Evolutionary conservation across 2,329 filamentous ascomycete genomes (phyloP).

Genomic region (Trichophyton schoenleinii): DNA sequence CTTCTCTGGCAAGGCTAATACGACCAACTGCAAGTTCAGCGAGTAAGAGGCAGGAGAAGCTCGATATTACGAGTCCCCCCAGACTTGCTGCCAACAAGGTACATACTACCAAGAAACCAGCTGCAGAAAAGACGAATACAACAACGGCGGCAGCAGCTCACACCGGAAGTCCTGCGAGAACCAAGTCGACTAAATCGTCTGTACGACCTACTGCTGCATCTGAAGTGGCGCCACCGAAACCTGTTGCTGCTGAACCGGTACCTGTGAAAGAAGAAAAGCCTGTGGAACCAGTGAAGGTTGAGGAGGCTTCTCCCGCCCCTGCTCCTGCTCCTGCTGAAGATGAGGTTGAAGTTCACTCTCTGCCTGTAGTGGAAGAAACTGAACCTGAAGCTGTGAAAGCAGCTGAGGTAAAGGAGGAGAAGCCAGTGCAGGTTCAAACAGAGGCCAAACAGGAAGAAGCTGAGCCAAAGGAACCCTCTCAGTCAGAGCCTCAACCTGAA

Average conservation of each 20-base stretch:
- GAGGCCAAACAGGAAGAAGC: not conserved
- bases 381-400: not conserved
- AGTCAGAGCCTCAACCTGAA: not conserved
- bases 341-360: not conserved
- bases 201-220: not conserved
- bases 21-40: slow-evolving; percentile 40
- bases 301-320: not conserved
- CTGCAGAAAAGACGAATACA: not conserved
- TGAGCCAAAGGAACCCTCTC: not conserved
- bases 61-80: slow-evolving; percentile 31
- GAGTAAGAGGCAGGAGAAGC: slow-evolving; percentile 37
- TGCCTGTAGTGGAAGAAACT: not conserved
- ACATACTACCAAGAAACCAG: too few species aligned
- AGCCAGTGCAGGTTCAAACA: not conserved
- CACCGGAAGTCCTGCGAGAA: slow-evolving; percentile 1
- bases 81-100: slow-evolving; percentile 10
- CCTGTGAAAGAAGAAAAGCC: not conserved
- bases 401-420: not conserved
- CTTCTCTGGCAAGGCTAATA: slow-evolving; percentile 41
- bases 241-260: not conserved
- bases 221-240: not conserved
- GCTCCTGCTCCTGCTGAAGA: not conserved
- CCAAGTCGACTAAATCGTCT: slow-evolving; percentile 2
- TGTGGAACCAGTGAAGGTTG: not conserved
- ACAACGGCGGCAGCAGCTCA: not conserved